Conservation (phyloP, 1,284 basidiomycete genomes). For the Boletus subluridellus region DNA sequence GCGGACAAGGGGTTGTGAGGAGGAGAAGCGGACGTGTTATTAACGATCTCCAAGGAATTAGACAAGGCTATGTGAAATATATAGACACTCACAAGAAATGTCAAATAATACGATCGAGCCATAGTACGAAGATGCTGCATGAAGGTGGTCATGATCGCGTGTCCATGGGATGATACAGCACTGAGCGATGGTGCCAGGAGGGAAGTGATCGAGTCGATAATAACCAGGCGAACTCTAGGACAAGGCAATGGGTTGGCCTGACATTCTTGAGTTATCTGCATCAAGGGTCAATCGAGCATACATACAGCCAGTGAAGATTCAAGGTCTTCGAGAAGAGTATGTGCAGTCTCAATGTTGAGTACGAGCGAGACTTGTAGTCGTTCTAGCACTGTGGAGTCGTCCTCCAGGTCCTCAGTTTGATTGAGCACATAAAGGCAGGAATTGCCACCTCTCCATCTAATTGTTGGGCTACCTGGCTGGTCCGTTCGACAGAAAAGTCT, state of each 20-base stretch:
- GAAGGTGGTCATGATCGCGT: slow-evolving; percentile 68
- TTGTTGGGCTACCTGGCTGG: slow-evolving; percentile 39
- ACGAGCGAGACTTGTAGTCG: slow-evolving; percentile 52
- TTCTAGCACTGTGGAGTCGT: slow-evolving; percentile 32
- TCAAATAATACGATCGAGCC: slow-evolving; percentile 43
- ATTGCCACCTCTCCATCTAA: slow-evolving; percentile 36
- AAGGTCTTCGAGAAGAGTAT: slow-evolving; percentile 49
- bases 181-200: slow-evolving; percentile 66
- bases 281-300: slow-evolving; percentile 5
- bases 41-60: slow-evolving; percentile 40
- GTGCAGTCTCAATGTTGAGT: slow-evolving; percentile 54
- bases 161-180: slow-evolving; percentile 66
- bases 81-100: slow-evolving; percentile 47
- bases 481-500: slow-evolving; percentile 56
- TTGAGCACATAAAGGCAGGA: background rate
- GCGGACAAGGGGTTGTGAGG: slow-evolving; percentile 38
- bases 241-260: slow-evolving; percentile 12
- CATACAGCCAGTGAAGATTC: slow-evolving; percentile 32
- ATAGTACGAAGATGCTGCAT: slow-evolving; percentile 61
- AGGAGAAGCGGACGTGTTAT: slow-evolving; percentile 39
- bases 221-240: slow-evolving; percentile 43
- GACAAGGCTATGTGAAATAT: background rate
- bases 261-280: background rate
- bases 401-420: slow-evolving; percentile 29
- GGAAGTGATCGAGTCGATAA: slow-evolving; percentile 64